Evolutionary conservation across 768 basidiomycete species (phyloP).

Genomic region (Harrya chromipes): DNA sequence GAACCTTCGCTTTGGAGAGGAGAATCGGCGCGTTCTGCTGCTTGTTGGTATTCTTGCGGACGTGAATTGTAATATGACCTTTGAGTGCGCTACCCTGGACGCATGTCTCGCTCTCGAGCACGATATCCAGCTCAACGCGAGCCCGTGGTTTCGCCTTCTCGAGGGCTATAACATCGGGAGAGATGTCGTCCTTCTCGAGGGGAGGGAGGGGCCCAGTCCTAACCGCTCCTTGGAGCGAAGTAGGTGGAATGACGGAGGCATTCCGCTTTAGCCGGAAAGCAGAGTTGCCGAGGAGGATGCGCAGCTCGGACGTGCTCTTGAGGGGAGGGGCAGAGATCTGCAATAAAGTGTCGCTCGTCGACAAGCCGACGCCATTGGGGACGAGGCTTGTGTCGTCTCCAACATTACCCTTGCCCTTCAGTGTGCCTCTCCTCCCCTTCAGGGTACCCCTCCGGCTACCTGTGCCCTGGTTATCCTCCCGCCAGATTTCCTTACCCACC

Average conservation of each 20-base stretch:
- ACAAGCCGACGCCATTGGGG: slow-evolving; percentile 27
- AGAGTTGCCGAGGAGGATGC: slow-evolving; percentile 60
- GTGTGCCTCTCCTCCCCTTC: slow-evolving; percentile 11
- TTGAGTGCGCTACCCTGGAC: slow-evolving; percentile 77
- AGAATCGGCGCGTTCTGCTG: slow-evolving; percentile 50
- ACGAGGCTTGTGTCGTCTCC: slow-evolving; percentile 6
- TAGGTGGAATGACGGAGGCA: slow-evolving; percentile 40
- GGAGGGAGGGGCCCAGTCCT: slow-evolving; percentile 4
- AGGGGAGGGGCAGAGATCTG: slow-evolving; percentile 47
- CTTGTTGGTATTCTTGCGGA: slow-evolving; percentile 54
- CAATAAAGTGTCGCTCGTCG: slow-evolving; percentile 52
- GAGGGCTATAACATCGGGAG: slow-evolving; percentile 40
- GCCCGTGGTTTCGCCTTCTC: slow-evolving; percentile 74
- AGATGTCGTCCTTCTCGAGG: slow-evolving; percentile 7
- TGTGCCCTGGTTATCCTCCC: slow-evolving; percentile 9
- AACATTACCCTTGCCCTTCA: slow-evolving; percentile 3
- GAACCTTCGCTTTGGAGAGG: slow-evolving; percentile 71
- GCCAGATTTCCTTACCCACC: slow-evolving; percentile 23
- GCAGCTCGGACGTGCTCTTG: slow-evolving; percentile 55
- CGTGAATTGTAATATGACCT: slow-evolving; percentile 64
- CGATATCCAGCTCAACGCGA: slow-evolving; percentile 78
- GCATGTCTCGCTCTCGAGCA: slow-evolving; percentile 68
- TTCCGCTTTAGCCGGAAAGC: slow-evolving; percentile 54
- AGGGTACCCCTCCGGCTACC: slow-evolving; percentile 11
- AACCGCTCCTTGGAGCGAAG: slow-evolving; percentile 5